Base-by-base conservation (phyloP, 108 stramenopile genomes). In the Aureococcus anophagefferens region DNA sequence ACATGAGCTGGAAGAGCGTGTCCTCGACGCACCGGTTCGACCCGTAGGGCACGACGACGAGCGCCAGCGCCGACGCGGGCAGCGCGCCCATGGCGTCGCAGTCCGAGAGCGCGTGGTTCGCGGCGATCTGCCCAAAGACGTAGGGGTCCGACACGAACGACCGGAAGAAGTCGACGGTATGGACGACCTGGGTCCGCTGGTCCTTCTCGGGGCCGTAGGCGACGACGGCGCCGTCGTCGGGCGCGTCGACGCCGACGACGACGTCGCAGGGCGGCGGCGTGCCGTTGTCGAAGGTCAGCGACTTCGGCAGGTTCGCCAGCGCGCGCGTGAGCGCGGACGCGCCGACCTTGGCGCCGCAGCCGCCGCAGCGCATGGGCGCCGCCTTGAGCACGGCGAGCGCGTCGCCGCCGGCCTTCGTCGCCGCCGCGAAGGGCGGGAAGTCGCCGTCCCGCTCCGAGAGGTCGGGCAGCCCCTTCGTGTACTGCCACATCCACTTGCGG, bases 101-200 rank as follows among this genome's bases (percentile, higher is more conserved):
- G 69, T 89, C 88, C 46, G 77, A 79, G 30, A 89, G 76, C 32
- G 88, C 86, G 75, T 89, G 88, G 40, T 79, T 84, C 17, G 88
- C 88, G 5, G 80, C 79, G 69, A 87, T 71, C 66, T 76, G 80
- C 9, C 88, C 88, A 68, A 89, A 87, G 33, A 80, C 31, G 71
- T 74, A 89, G 28, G 86, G 85, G 63, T 89, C 88, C 18, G 75
- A 35, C 33, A 84, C 45, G 70, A 86, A 83, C 33, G 74, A 77
- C 30, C 85, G 76, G 71, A 87, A 84, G 65, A 79, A 89, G 72
- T 89, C 88, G 30, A 89, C 80, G 21, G 84, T 87, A 36, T 87
- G 85, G 28, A 89, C 77, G 35, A 80, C 62, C 16, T 29, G 34
- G 35, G 51, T 46, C n/a, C n/a, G n/a, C n/a, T n/a, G n/a, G n/a